Evolutionary conservation across 139 green algal species (phyloP), one percentile per base, ranked within the genome.

Genomic region (Mychonastes homosphaera): DNA sequence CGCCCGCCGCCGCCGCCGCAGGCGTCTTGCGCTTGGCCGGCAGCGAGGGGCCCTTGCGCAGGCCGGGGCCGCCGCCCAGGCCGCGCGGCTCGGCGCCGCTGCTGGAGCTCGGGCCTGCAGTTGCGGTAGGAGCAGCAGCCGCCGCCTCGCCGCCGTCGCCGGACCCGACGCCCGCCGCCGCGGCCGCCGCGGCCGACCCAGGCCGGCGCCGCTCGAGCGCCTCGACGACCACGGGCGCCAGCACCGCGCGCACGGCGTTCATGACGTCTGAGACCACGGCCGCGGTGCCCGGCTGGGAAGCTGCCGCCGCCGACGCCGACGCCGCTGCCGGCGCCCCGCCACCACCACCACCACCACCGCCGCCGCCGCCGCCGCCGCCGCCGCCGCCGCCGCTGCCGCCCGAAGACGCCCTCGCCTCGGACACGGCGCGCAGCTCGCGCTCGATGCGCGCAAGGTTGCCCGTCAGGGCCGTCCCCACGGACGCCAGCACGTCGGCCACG

Each of bases 21-120:
- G 56, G 30, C 16, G 64, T 69, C 47, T 78, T 78, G 50, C 59
- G 59, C 62, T 78, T 78, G 6, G 64, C 39, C 27, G 56, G 38
- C 19, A 70, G 35, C 4, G 56, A 8, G 28, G 56, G 60, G 54
- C 13, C 21, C 38, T 57, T 58, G n/a, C n/a, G n/a, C 23, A 69
- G 48, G 21, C 63, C 56, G 24, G 19, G 41, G 16, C 59, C 50
- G 19, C 69, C 26, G 34, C 65, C 71, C n/a, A 74, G 39, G 13
- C 61, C 70, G 4, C 56, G 40, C 16, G 49, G 50, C 30, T 33
- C 23, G n/a, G 27, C 33, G 7, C 44, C 19, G 43, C 53, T 58
- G 53, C 53, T 63, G 57, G 30, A 34, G 53, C 51, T 34, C 12
- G 30, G 18, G 12, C 47, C 58, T 39, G 24, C 32, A 49, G 32